Evolutionary conservation across 2,329 filamentous ascomycete species (phyloP).

Genomic region (Bretziella fagacearum): DNA sequence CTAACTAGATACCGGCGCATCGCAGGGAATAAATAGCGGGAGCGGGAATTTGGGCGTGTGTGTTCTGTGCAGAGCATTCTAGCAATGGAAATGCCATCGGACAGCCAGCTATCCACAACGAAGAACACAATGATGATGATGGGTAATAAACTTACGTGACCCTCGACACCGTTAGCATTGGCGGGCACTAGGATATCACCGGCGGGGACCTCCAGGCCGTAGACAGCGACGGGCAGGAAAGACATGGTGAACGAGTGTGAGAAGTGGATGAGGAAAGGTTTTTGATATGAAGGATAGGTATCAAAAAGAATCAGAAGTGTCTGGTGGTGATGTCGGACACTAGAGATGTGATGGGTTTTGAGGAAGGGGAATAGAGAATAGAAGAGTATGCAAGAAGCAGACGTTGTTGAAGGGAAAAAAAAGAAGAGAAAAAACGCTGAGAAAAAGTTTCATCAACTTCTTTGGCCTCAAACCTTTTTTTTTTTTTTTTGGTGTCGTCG

Average conservation of each 20-base stretch:
- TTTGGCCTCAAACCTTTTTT: slow-evolving; percentile 18
- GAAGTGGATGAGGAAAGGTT: too few relatives aligned
- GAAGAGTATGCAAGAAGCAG: too few relatives aligned
- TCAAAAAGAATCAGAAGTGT: too few relatives aligned
- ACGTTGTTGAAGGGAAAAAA: too few relatives aligned
- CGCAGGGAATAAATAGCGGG: too few relatives aligned
- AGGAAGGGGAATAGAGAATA: slow-evolving; percentile 4
- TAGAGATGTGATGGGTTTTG: slow-evolving; percentile 15
- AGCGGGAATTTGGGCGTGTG: too few relatives aligned
- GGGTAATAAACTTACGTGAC: slow-evolving; percentile 48
- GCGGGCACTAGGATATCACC: slow-evolving; percentile 71
- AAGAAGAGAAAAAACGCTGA: too few relatives aligned
- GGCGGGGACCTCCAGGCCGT: slow-evolving; percentile 78
- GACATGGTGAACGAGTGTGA: slow-evolving; percentile 35
- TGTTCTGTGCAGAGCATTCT: too few relatives aligned
- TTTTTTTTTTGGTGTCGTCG: slow-evolving; percentile 10
- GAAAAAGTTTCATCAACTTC: too few relatives aligned
- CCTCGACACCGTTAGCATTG: slow-evolving; percentile 53
- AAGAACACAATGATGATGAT: background rate
- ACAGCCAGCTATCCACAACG: too few relatives aligned
- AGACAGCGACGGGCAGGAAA: slow-evolving; percentile 58
- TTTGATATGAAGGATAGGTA: background rate
- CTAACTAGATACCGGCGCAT: too few relatives aligned
- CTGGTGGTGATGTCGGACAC: background rate
- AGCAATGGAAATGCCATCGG: too few relatives aligned